Base-by-base conservation (phyloP, 352 stramenopile genomes). In the Bremia lactucae region DNA sequence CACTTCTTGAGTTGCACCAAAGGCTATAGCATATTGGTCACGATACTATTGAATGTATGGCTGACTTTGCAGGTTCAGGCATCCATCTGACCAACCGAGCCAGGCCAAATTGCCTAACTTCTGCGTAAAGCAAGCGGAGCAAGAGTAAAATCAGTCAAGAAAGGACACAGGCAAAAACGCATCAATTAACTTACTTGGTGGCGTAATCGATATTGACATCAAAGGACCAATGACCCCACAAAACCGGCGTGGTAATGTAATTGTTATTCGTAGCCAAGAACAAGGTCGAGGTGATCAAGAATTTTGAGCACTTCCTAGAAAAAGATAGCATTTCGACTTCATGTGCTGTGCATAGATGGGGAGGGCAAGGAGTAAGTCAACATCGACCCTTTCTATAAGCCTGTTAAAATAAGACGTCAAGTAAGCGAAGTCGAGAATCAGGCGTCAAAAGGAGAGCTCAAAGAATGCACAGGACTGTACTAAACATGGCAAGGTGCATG, bases 131-230 rank as follows among this genome's bases (percentile, higher is more conserved):
- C 15, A 34, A 43, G 8, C 44, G 44, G 16, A 37, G 25, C 2
- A 51, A 51, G 25, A 39, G 44, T 16, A 36, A 28, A n/a, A n/a
- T 6, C 42, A 42, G 15, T 29, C 31, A 2, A 36, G 42, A 23
- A 31, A 42, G 36, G n/a, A 42, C 36, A 31, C 36, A 2, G 36
- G 21, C 6, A 14, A 20, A 24, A 38, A 31, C 36, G 22, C 21
- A 14, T 6, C 21, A 9, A 25, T 38, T 24, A 10, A 38, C 18
- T 25, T 22, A 19, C 22, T 38, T 21, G 16, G 16, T n/a, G 33
- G 3, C 16, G 33, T 24, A 6, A 19, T 38, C 15, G 1, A 19
- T 1, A 38, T 16, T 24, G 33, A 38, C 16, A 15, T 38, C 15
- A 38, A 38, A 11, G 33, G 33, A 3, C 9, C 33, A 4, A 38